Base-by-base conservation (phyloP, 352 stramenopile species). In the Thalassiosira delicatula region DNA sequence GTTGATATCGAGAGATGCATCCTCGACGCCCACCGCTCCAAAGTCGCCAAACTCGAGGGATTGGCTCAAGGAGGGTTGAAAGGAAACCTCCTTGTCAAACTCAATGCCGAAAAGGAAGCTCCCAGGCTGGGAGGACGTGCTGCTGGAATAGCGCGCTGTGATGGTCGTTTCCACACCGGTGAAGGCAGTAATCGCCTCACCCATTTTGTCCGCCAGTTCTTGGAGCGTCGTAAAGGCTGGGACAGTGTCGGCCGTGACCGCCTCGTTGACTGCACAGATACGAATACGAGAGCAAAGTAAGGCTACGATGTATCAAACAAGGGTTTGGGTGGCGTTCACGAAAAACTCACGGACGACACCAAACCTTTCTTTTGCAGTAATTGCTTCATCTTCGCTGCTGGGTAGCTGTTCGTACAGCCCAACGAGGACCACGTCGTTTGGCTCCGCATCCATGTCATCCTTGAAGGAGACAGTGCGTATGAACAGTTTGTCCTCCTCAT, bases 101-200 rank as follows among this genome's bases (percentile, higher is more conserved):
- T 53, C 32, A 4, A 86, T 79, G 40, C 61, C 73, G 54, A 86
- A 70, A 11, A 86, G 35, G 54, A 79, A 81, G 25, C 29, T 69
- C 40, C 72, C 71, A n/a, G 63, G 57, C 11, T 37, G 19, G 0
- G 51, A 30, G 40, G 23, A n/a, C 35, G 72, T 49, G 19, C 30
- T 30, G 57, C 67, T 14, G 0, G 29, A 40, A 60, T 83, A 86
- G 23, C 33, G 32, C 32, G 56, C 35, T n/a, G 44, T 62, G 27
- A 83, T 72, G n/a, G 29, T 70, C 59, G 79, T 76, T 9, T 40
- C 11, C 19, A 75, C 62, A 17, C 25, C 30, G 2, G 79, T 79
- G 42, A 69, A 61, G 14, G 53, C 53, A 33, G 57, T 80, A 14
- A 86, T 53, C 12, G 70, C 73, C 51, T 70, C 19, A 11, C 46